A percentile compares a stretch with the other conserved stretches of the same genome.
phyloP scores from a whole-genome alignment of 108 stramenopile species.

The Nitzschia sp. region DNA sequence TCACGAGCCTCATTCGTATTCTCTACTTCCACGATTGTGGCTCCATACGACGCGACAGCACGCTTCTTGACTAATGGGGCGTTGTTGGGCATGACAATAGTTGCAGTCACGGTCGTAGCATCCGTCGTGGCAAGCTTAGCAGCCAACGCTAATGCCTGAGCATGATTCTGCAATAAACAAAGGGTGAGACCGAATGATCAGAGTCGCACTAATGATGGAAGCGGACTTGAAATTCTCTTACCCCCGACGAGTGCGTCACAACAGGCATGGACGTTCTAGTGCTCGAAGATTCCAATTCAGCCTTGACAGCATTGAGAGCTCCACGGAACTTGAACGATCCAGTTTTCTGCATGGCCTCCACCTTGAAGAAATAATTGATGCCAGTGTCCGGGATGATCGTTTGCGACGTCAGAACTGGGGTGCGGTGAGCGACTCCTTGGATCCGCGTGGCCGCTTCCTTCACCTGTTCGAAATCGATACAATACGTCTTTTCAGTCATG shows the following conservation, averaged over 20 bases:
- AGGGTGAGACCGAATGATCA: too few species aligned
- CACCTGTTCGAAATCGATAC: conserved; percentile 41
- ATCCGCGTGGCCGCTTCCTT: conserved; percentile 38
- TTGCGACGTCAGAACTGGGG: conserved; percentile 50
- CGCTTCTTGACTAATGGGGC: conserved; percentile 69
- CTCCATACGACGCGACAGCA: conserved; percentile 75
- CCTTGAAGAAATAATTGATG: conserved; percentile 60
- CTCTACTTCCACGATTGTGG: conserved; percentile 56
- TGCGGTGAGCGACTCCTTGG: conserved; percentile 41
- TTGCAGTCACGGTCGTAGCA: conserved; percentile 34
- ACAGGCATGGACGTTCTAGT: conserved; percentile 26
- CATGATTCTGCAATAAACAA: conserved; percentile 63
- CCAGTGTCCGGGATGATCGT: conserved; percentile 27
- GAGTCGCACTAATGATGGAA: neutral
- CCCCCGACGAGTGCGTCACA: conserved; percentile 46
- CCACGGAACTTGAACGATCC: conserved; percentile 92
- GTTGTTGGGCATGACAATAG: conserved; percentile 84
- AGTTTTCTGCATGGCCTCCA: conserved; percentile 81
- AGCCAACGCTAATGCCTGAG: conserved; percentile 84
- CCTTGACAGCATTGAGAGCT: conserved; percentile 66
- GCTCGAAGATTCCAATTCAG: conserved; percentile 9
- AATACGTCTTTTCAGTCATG: conserved; percentile 9
- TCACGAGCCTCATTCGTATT: conserved; percentile 59
- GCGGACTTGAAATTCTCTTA: neutral
- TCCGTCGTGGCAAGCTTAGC: conserved; percentile 31